These are phyloP conservation scores for Cucurbita pepo DNA, from an alignment of 306 rosid genomes.

Conservation along the genomic window DNA sequence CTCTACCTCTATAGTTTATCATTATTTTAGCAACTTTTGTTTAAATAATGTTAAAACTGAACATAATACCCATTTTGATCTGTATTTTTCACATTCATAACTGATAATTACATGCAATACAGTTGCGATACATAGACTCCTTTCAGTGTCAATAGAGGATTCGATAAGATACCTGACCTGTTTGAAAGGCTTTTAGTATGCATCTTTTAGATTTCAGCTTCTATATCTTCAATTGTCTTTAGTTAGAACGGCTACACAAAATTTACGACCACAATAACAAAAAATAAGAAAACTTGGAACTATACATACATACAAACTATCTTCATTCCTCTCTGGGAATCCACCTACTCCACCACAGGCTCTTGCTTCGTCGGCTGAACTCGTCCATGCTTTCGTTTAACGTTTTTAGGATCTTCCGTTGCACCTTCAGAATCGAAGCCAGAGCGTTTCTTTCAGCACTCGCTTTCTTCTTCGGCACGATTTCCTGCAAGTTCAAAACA, in stretches of 20 bases:
- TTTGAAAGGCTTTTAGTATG: constrained; percentile 33
- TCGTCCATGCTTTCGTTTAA: constrained; percentile 84
- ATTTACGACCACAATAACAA: constrained; percentile 20
- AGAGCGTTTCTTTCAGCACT: constrained; percentile 51
- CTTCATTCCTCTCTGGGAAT: constrained; percentile 84
- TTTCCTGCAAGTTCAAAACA: constrained; percentile 30
- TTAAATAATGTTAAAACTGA: too few species aligned
- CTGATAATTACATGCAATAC: not conserved
- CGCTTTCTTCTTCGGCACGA: constrained; percentile 55
- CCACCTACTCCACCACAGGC: constrained; percentile 97
- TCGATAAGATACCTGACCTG: constrained; percentile 29
- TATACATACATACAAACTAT: constrained; percentile 7
- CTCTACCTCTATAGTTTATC: too few species aligned
- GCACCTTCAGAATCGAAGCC: constrained; percentile 67
- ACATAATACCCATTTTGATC: too few species aligned
- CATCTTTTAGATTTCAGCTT: constrained; percentile 30
- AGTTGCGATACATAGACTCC: not conserved
- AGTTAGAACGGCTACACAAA: constrained; percentile 29
- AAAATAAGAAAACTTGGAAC: not conserved
- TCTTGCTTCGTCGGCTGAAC: constrained; percentile 48
- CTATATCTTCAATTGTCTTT: constrained; percentile 8
- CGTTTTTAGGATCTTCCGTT: constrained; percentile 59
- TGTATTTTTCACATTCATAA: too few species aligned
- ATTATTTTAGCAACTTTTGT: too few species aligned
- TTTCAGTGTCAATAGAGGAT: not conserved